A percentile compares a stretch with the other conserved stretches of the same genome.
Conservation (phyloP, 768 basidiomycete species). For the Nidularia pulvinata region DNA sequence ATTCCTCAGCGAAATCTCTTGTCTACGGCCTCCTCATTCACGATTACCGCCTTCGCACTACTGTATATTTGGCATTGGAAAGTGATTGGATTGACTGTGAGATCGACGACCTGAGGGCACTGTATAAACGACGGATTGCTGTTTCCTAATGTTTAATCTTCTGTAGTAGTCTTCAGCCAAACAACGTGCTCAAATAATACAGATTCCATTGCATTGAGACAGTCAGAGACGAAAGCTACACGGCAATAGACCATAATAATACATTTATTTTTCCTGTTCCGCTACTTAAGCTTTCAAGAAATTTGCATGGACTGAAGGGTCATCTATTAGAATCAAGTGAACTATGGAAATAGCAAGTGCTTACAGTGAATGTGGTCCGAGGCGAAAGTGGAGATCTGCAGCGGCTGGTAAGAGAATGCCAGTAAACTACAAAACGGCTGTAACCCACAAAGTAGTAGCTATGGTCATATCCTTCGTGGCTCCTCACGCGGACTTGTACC, state of each 20-base stretch:
- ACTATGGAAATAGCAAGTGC: conserved; percentile 21
- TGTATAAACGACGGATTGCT: conserved; percentile 57
- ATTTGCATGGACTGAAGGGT: conserved; percentile 74
- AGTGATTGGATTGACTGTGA: conserved; percentile 71
- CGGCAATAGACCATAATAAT: background rate
- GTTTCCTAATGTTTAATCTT: background rate
- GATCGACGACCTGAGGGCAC: conserved; percentile 53
- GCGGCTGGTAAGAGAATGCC: background rate
- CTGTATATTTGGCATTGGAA: conserved; percentile 58
- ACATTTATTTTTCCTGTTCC: background rate
- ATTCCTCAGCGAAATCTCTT: conserved; percentile 50
- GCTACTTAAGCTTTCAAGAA: conserved; percentile 62
- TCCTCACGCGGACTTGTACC: conserved; percentile 74
- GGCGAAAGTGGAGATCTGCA: conserved; percentile 86
- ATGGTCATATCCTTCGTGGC: conserved; percentile 87
- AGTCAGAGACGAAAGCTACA: too few species aligned
- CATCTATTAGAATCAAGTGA: background rate
- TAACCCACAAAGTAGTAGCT: conserved; percentile 79
- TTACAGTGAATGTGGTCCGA: conserved; percentile 88
- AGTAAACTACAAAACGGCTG: background rate
- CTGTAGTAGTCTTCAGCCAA: too few species aligned
- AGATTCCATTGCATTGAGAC: too few species aligned
- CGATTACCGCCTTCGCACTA: conserved; percentile 57
- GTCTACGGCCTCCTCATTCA: conserved; percentile 62
- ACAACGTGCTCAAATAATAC: too few species aligned